Percentiles rank a stretch among this genome's conserved stretches.
Conservation (phyloP, 2,329 filamentous ascomycete genomes). For the Helotiales sp. region DNA sequence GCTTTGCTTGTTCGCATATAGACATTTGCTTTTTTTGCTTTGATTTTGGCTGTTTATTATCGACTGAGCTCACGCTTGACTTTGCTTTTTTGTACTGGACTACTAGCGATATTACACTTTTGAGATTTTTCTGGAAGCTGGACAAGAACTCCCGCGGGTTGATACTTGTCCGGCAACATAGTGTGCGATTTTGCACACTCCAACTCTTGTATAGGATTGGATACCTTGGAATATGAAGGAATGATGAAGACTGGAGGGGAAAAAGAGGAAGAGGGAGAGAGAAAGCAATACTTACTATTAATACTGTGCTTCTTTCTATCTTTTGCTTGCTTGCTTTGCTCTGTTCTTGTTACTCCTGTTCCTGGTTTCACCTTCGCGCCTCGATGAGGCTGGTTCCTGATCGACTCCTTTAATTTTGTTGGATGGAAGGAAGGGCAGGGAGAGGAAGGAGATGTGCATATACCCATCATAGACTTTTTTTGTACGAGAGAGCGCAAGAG, state of each 20-base stretch:
- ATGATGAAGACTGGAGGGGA: too few relatives aligned
- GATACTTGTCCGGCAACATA: neutral
- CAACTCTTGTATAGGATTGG: slow-evolving; percentile 33
- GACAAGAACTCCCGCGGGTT: slow-evolving; percentile 30
- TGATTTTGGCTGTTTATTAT: slow-evolving; percentile 12
- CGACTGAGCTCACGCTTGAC: slow-evolving; percentile 16
- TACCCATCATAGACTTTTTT: slow-evolving; percentile 28
- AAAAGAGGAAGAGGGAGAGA: slow-evolving; percentile 3
- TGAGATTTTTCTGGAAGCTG: slow-evolving; percentile 21
- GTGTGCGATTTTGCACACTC: too few relatives aligned
- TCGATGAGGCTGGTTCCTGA: slow-evolving; percentile 27
- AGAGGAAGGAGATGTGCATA: slow-evolving; percentile 19
- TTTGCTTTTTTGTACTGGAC: slow-evolving; percentile 4
- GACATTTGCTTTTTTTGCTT: slow-evolving; percentile 24
- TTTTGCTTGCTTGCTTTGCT: slow-evolving; percentile 16
- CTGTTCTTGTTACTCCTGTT: slow-evolving; percentile 3
- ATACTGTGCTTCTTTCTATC: slow-evolving; percentile 2
- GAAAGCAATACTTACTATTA: neutral
- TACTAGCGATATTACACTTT: slow-evolving; percentile 11
- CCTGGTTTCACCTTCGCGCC: slow-evolving; percentile 9
- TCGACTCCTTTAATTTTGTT: slow-evolving; percentile 3
- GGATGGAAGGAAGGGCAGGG: neutral
- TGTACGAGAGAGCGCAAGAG: slow-evolving; percentile 17
- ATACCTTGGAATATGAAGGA: slow-evolving; percentile 7
- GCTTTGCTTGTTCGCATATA: slow-evolving; percentile 31